Evolutionary conservation across 2,329 filamentous ascomycete species (phyloP).

Genomic region (Pseudogymnoascus sp.): DNA sequence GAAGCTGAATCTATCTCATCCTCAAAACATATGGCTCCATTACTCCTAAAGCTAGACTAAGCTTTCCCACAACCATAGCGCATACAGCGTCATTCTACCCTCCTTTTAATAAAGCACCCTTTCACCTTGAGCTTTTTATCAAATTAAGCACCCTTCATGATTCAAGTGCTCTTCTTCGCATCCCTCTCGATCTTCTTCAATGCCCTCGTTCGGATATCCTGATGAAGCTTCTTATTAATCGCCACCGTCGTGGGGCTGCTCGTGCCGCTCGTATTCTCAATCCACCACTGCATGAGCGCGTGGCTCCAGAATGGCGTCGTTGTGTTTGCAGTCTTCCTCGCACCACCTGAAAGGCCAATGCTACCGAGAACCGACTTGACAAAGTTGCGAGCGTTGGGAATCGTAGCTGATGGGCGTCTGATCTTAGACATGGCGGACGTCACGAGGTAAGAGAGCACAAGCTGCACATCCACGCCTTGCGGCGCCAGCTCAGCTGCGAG

Average conservation of each 20-base stretch:
- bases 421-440: conserved; percentile 98
- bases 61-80: neutral
- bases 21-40: no score
- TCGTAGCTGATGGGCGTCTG: conserved; percentile 63
- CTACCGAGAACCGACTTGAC: conserved; percentile 71
- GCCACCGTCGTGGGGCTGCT: conserved; percentile 48
- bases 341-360: conserved; percentile 68
- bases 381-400: conserved; percentile 76
- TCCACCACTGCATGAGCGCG: conserved; percentile 75
- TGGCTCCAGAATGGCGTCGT: conserved; percentile 94
- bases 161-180: conserved; percentile 38
- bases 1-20: no score
- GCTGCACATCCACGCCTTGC: conserved; percentile 77
- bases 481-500: conserved; percentile 75
- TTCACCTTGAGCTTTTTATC: neutral
- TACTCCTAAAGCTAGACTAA: neutral
- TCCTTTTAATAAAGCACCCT: neutral
- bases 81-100: neutral
- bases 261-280: conserved; percentile 52
- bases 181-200: conserved; percentile 64
- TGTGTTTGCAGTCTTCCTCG: conserved; percentile 70
- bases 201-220: conserved; percentile 57
- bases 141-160: neutral
- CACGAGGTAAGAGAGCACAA: conserved; percentile 86
- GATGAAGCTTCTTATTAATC: conserved; percentile 58